Base-by-base conservation (phyloP, 2,329 filamentous ascomycete genomes). In the Chaetomium globosum region DNA sequence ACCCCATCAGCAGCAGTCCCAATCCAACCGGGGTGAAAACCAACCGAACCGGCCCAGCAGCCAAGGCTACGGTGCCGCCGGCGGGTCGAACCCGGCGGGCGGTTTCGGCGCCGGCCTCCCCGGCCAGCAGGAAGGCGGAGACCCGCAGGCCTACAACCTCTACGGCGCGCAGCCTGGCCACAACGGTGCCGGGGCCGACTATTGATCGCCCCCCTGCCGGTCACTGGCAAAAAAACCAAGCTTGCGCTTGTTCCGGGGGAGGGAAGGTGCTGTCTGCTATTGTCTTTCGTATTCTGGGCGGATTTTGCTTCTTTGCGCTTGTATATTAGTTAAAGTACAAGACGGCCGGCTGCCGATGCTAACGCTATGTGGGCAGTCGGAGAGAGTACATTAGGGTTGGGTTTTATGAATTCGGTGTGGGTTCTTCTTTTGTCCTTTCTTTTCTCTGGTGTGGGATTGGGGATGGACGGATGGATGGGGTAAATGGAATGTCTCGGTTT, bases 1-100 rank as follows among this genome's bases (percentile, higher is more conserved):
- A 73, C 76, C 77, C 56, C 66, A 62, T 63, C 59, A 79, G 76
- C 74, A 83, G 82, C 80, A 94, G 89, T 92, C 90, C 70, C 89
- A 95, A 80, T 90, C 92, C 71, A 89, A 90, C 78, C 83, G 89
- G 72, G 87, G 87, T 68, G 83, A 86, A 39, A 80, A 79, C 70
- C 80, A 81, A 66, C 79, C 78, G 67, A 79, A 78, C 67, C 77
- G 83, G 58, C 83, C 83, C n/a, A 77, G 75, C 65, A 85, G 83
- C 70, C 82, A 84, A 72, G 83, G 73, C n/a, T 85, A 83, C 69
- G 81, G 81, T 54, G 77, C 79, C 36, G 72, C 78, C 39, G 75
- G 77, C 55, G 76, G 78, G 54, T 76, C 77, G 10, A 78, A 77
- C 57, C 77, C 78, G 23, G 74, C 75, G 16, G 78, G 83, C 61